These are phyloP conservation scores for Phytophthora cactorum DNA, from an alignment of 352 stramenopile species.

Conservation along the genomic window DNA sequence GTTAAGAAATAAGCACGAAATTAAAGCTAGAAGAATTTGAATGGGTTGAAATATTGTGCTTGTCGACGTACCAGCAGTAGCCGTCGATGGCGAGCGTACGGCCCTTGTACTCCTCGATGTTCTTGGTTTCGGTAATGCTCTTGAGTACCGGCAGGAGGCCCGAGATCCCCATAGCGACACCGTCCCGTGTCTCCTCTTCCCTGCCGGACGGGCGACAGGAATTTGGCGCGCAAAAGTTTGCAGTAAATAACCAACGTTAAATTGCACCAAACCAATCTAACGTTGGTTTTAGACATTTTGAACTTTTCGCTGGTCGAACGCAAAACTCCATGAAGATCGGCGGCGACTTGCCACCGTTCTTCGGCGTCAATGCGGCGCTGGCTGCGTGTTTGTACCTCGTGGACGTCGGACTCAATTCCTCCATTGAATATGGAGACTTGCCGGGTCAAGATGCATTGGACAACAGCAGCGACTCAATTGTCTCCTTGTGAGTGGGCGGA, in stretches of 20 bases:
- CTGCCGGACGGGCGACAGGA: slow-evolving; percentile 33
- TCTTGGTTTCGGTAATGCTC: slow-evolving; percentile 72
- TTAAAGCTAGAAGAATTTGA: background rate
- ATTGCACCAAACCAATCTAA: background rate
- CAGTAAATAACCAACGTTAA: slow-evolving; percentile 28
- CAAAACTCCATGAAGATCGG: slow-evolving; percentile 21
- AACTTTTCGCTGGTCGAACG: background rate
- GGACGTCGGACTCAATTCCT: slow-evolving; percentile 67
- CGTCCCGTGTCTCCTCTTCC: slow-evolving; percentile 8
- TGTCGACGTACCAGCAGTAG: slow-evolving; percentile 74
- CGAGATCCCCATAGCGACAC: slow-evolving; percentile 57
- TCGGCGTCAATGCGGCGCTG: slow-evolving; percentile 46
- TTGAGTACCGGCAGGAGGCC: slow-evolving; percentile 74
- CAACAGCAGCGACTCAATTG: slow-evolving; percentile 47
- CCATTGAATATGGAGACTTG: slow-evolving; percentile 67
- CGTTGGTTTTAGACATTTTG: background rate
- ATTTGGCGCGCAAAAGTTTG: slow-evolving; percentile 41
- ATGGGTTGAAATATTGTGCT: background rate
- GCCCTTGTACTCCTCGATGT: slow-evolving; percentile 59
- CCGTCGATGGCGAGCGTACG: slow-evolving; percentile 79
- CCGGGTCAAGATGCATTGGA: slow-evolving; percentile 36
- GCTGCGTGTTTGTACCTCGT: slow-evolving; percentile 52
- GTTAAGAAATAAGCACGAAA: slow-evolving; percentile 3
- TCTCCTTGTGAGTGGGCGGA: slow-evolving; percentile 52
- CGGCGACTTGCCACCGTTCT: slow-evolving; percentile 37